Conservation (phyloP, 805 yeast genomes). For the Yamadazyma takamatsuzukensis region DNA sequence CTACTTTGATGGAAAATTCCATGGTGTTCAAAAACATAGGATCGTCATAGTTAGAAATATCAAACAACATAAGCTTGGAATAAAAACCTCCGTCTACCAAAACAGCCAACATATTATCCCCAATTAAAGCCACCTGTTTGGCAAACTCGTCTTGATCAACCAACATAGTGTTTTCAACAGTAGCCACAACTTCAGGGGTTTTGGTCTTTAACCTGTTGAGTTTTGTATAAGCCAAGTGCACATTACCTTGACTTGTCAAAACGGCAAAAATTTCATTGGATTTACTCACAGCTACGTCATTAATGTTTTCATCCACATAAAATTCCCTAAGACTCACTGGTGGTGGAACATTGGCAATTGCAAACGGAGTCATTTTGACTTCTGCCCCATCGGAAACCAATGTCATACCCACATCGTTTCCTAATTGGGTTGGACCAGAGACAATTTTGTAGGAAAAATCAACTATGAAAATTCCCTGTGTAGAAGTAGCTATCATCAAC, state of each 20-base stretch:
- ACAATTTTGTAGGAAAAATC: slow-evolving; percentile 63
- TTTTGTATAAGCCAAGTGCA: slow-evolving; percentile 40
- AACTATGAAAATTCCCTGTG: slow-evolving; percentile 50
- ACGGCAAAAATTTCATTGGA: slow-evolving; percentile 59
- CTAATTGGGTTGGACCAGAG: slow-evolving; percentile 65
- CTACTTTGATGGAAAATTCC: slow-evolving; percentile 48
- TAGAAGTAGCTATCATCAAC: slow-evolving; percentile 58
- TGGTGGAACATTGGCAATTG: slow-evolving; percentile 89
- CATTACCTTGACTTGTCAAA: slow-evolving; percentile 41
- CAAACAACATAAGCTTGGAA: slow-evolving; percentile 51
- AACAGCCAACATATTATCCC: slow-evolving; percentile 52
- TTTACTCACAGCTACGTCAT: slow-evolving; percentile 61
- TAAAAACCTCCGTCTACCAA: slow-evolving; percentile 49
- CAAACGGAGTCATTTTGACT: slow-evolving; percentile 75
- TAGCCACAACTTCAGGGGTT: slow-evolving; percentile 40
- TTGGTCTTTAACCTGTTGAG: slow-evolving; percentile 45
- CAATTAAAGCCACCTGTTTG: slow-evolving; percentile 63
- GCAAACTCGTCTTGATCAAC: slow-evolving; percentile 40
- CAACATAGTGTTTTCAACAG: slow-evolving; percentile 30
- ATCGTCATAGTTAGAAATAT: slow-evolving; percentile 37
- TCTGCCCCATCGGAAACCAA: slow-evolving; percentile 76
- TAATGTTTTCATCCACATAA: slow-evolving; percentile 47
- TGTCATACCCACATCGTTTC: slow-evolving; percentile 73
- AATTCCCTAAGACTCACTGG: slow-evolving; percentile 78
- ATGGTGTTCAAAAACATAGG: slow-evolving; percentile 41